Evolutionary conservation across 2,329 filamentous ascomycete genomes (phyloP).

Genomic region (Pseudocercospora macadamiae): DNA sequence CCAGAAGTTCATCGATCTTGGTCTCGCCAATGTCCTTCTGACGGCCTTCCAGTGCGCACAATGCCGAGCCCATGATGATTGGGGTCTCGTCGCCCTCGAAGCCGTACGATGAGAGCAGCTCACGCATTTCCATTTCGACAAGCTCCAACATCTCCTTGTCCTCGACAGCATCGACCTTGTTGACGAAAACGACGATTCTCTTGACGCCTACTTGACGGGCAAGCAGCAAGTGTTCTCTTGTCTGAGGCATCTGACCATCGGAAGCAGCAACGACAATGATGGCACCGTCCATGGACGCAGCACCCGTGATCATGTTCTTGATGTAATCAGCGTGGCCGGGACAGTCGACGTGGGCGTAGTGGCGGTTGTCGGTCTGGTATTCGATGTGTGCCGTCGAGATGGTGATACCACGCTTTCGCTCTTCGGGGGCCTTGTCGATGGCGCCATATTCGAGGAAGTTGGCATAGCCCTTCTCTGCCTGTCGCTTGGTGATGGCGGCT

Average conservation of each 20-base stretch:
- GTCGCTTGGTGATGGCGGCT: slow-evolving; percentile 97
- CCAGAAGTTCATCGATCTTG: slow-evolving; percentile 90
- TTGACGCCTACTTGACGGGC: slow-evolving; percentile 98
- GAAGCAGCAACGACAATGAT: slow-evolving; percentile 98
- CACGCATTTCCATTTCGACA: slow-evolving; percentile 99
- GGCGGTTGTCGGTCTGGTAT: slow-evolving; percentile 89
- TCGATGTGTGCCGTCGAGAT: slow-evolving; percentile 99
- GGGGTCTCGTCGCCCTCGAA: slow-evolving; percentile 98
- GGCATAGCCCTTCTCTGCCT: slow-evolving; percentile 90
- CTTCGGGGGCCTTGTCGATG: slow-evolving; percentile 98
- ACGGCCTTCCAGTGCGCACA: slow-evolving; percentile 88
- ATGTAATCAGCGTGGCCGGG: slow-evolving; percentile 99
- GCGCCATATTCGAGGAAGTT: slow-evolving; percentile 95
- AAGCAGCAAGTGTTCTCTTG: slow-evolving; percentile 94
- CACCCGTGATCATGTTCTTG: slow-evolving; percentile 99
- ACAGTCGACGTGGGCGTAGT: slow-evolving; percentile 99
- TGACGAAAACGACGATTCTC: slow-evolving; percentile 96
- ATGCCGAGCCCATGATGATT: slow-evolving; percentile 94
- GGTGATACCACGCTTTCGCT: slow-evolving; percentile 99
- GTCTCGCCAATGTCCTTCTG: slow-evolving; percentile 80
- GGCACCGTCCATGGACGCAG: slow-evolving; percentile 98
- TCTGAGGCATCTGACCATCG: slow-evolving; percentile 99
- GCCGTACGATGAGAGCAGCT: slow-evolving; percentile 87
- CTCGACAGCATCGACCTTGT: slow-evolving; percentile 97
- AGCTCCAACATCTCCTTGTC: slow-evolving; percentile 99